Evolutionary conservation across 257 asterid species (phyloP), one percentile per base, ranked within the genome.

Genomic region (Solanum neorickii): DNA sequence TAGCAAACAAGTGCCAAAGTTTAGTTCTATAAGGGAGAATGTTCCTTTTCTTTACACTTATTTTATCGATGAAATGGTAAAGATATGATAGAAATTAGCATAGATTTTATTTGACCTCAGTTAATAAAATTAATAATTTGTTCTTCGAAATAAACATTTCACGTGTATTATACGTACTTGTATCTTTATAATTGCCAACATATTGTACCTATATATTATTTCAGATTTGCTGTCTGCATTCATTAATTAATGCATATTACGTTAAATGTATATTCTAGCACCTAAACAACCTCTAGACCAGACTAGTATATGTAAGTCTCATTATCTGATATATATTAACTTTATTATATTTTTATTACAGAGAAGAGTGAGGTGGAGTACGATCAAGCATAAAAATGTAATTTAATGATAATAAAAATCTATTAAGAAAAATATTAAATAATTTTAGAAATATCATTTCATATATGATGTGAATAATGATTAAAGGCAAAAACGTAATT

Each of bases 71-170:
- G 91, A 93, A 90, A 74, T 12, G 88, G 89, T 88, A 70, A 88
- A 89, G 88, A 91, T 87, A 77, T 84, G 92, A 91, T 93, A 33
- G 91, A 92, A 91, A 89, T 62, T 88, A 90, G 91, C 91, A 91
- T 6, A 77, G 85, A 89, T 93, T 86, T 83, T 6, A 44, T 77
- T 49, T 23, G 89, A 86, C 73, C 90, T 88, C 74, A 83, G 89
- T 41, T 9, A 44, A 66, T 9, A 44, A 66, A 56, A 33, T 75
- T 62, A 23, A 60, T 60, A 14, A 56, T 69, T 65, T 27, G 27
- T 18, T 39, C 6, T 86, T 11, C 44, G 37, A 42, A 70, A 21
- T 35, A n/a, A 65, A 52, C 52, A 65, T 62, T 86, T 74, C 86
- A 82, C 89, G 59, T 66, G 83, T 89, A 65, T 62, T 25, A 52